Base-by-base conservation (phyloP, 2,329 filamentous ascomycete species). In the Epichloe sp. region DNA sequence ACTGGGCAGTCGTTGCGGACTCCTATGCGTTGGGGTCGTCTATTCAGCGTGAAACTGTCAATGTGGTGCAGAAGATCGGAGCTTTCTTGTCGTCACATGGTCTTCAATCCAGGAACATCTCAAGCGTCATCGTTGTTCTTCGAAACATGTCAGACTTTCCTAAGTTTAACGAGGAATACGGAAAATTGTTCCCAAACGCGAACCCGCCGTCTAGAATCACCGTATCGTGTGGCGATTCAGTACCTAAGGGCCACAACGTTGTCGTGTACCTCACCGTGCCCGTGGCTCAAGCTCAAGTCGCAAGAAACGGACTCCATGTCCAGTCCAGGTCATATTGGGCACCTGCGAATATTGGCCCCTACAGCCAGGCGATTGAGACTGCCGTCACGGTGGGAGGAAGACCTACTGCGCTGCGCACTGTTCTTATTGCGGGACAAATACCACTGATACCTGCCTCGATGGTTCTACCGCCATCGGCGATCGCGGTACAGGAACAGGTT, bases 321-420 rank as follows among this genome's bases (percentile, higher is more conserved):
- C 93, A 97, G 68, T 90, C 86, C 3, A 76, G 87, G 40, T 95
- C 88, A 11, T 97, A 97, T 73, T 98, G 93, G 93, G 93, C 93
- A 0, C 93, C 93, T 0, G 91, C 93, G 19, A 97, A 97, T 62
- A 97, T 98, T 50, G 93, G 93, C 0, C 93, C 93, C 0, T 97
- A 97, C 67, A 96, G 90, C 51, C 93, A 98, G 69, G 88, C 89
- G 4, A 81, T 93, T 47, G 74, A 77, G 2, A 68, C 80, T 11
- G 68, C 63, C 3, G 50, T 68, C 12, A 59, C 58, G 15, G 49
- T 52, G 12, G 47, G 49, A 7, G 37, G 49, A 4, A 50, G 53
- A 15, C 46, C 49, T n/a, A 55, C 53, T 4, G 59, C 61, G 2
- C 54, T 67, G 2, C 63, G 67, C 38, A 54, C 67, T 1, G 68